Evolutionary conservation across 169 alveolate genomes (phyloP), one percentile per base, ranked within the genome.

Genomic region (Neospora caninum): DNA sequence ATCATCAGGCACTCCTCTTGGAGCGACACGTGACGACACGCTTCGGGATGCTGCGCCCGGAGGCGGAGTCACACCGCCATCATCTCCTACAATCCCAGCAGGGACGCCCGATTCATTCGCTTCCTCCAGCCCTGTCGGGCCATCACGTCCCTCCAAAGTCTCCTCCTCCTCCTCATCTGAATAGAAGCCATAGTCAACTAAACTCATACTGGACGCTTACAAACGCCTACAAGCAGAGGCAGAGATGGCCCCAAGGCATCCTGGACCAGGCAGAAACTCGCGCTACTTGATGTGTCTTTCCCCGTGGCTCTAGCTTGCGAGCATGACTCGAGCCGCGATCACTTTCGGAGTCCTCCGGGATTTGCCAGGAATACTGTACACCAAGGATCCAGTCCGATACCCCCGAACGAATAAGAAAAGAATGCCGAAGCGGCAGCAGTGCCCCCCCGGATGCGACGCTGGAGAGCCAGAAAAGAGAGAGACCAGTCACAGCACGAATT

Each of bases 151-250:
- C 29, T 64, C 78, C 34, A 20, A 20, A 10, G 80, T 27, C 42
- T 42, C 93, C 16, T 88, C 93, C 86, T 42, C 93, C 93, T 88
- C 93, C 86, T 88, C 93, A 29, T 88, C 93, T 22, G 93, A 88
- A 42, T 88, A 88, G 84, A 88, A 88, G 84, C 93, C 93, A 67
- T 88, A 88, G 36, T 88, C 93, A 13, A 88, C 93, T 13, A 88
- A 83, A 88, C 93, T 88, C 93, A 88, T 88, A 45, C 87, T 88
- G 89, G 22, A 41, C 69, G 67, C 89, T 43, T 49, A 27, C 36
- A 29, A 13, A 64, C 34, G 29, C 78, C 78, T 64, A 64, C 36
- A 64, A 29, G 25, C 13, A n/a, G 78, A 7, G 34, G 34, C 78
- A 29, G 34, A 16, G 34, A 29, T n/a, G 78, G 36, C 78, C 78